Conservation (phyloP, 345 rosid genomes). For the Dipteronia sinensis region DNA sequence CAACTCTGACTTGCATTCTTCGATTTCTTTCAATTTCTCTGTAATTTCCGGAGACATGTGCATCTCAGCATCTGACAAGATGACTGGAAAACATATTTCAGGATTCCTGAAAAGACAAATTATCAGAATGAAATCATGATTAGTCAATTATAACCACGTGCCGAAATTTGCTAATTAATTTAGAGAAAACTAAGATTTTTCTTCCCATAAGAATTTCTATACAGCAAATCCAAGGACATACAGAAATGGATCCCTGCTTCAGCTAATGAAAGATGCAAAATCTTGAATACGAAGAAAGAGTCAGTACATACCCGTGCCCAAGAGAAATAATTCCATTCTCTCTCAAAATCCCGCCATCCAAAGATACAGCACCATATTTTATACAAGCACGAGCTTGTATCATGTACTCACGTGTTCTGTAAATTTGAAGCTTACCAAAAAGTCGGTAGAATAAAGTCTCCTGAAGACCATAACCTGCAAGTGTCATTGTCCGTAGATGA, state of each 20-base stretch:
- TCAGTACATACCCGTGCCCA: slow-evolving; percentile 41
- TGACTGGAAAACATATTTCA: slow-evolving; percentile 44
- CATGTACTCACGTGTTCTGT: slow-evolving; percentile 47
- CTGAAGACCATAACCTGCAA: slow-evolving; percentile 48
- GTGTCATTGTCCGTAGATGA: slow-evolving; percentile 26
- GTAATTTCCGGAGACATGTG: background rate
- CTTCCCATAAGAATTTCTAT: background rate
- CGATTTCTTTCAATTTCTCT: background rate
- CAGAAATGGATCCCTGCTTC: background rate
- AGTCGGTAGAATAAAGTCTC: slow-evolving; percentile 58
- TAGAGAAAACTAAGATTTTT: too few relatives aligned
- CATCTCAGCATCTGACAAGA: background rate
- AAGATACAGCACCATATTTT: slow-evolving; percentile 47
- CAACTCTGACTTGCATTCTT: slow-evolving; percentile 14
- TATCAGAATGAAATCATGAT: background rate
- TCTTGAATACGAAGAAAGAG: background rate
- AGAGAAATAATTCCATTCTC: slow-evolving; percentile 46
- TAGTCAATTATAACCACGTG: background rate
- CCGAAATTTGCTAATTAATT: too few relatives aligned
- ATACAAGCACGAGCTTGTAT: slow-evolving; percentile 39
- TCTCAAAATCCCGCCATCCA: slow-evolving; percentile 61
- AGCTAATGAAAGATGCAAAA: background rate
- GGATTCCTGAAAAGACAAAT: slow-evolving; percentile 35
- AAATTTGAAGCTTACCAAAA: slow-evolving; percentile 59
- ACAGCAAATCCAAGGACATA: background rate